Base-by-base conservation (phyloP, 2,329 filamentous ascomycete species). In the Colletotrichum spaethianum region DNA sequence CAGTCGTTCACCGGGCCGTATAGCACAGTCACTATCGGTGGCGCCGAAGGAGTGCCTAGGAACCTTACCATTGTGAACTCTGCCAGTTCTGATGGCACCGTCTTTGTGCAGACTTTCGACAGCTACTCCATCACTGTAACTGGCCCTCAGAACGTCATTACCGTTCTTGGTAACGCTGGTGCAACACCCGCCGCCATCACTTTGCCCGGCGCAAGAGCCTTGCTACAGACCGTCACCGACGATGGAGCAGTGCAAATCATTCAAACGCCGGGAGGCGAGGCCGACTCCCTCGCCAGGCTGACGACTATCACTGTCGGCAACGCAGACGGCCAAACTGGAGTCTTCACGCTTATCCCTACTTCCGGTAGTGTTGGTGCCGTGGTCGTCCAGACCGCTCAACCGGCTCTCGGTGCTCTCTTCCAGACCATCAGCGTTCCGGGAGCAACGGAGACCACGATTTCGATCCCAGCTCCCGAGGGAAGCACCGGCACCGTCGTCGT, bases 71-170 rank as follows among this genome's bases (percentile, higher is more conserved):
- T 72, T 9, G 50, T 59, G 7, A 48, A 68, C 48, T 61, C 68
- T 16, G 26, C 50, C 31, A 66, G 52, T 18, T 63, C 64, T 42
- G 59, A 50, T 1, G 65, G 59, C 16, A 69, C 65, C 3, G 69
- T 72, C 11, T 69, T 60, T 40, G 36, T 33, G 7, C 69, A 72
- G 52, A 69, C 59, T 3, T 68, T 72, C 26, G 69, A 72, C 65
- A 63, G 52, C n/a, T 72, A 40, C 53, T 42, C 61, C 16, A 44
- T 72, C 14, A 72, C 69, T 3, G 65, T 72, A 2, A 60, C 69
- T 3, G 69, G 69, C 4, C 48, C 65, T 5, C 50, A 55, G 28
- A 72, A 69, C 28, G 28, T 20, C 59, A 72, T 72, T 14, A 72
- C 69, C 3, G 59, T 72, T 12, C 20, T 72, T 2, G 69, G 69